These are phyloP conservation scores for Linanthus parryae DNA, from an alignment of 148 eudicot genomes.

Conservation along the genomic window DNA sequence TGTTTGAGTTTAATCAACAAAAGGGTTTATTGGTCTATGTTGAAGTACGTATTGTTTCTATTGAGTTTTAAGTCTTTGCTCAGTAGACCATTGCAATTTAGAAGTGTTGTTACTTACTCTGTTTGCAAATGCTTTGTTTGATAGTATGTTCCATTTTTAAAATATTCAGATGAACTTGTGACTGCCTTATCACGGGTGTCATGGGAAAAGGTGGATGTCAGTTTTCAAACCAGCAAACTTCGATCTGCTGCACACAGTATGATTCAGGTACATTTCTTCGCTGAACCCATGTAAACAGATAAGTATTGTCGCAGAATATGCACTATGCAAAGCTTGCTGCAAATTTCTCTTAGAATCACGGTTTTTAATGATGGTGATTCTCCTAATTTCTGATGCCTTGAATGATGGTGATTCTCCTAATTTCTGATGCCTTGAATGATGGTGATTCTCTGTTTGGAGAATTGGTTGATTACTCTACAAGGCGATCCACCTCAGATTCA, in stretches of 20 bases:
- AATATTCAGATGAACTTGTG: conserved; percentile 93
- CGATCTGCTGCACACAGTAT: conserved; percentile 87
- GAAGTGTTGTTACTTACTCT: conserved; percentile 11
- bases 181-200: conserved; percentile 70
- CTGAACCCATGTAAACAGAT: no score
- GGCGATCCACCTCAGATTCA: no score
- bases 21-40: not conserved
- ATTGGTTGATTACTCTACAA: not conserved
- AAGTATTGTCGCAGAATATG: not conserved
- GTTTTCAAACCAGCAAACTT: conserved; percentile 73
- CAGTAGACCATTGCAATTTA: not conserved
- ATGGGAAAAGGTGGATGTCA: conserved; percentile 98
- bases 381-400: not conserved
- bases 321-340: not conserved
- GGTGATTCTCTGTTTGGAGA: not conserved
- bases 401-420: not conserved
- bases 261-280: conserved; percentile 76
- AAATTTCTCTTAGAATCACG: not conserved
- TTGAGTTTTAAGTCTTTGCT: conserved; percentile 1
- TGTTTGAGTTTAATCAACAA: no score
- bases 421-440: not conserved
- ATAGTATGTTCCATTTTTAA: conserved; percentile 16
- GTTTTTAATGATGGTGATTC: not conserved
- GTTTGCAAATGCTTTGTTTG: not conserved
- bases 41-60: not conserved